phyloP scores from a whole-genome alignment of 495 filamentous ascomycete genomes.

The Aspergillus heteromorphus region DNA sequence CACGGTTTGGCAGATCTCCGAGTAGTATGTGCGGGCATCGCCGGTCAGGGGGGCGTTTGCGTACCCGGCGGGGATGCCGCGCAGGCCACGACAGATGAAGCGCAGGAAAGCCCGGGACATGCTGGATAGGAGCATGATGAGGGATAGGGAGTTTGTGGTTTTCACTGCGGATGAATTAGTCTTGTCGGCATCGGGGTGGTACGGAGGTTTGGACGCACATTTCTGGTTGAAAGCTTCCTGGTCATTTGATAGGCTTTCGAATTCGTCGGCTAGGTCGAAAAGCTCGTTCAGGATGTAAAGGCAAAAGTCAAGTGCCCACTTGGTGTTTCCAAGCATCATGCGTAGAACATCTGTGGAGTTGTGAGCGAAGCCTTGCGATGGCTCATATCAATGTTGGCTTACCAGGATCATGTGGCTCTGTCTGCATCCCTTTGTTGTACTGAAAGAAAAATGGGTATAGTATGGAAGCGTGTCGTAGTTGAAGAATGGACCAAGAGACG shows the following conservation, averaged over 20 bases:
- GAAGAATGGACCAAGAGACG: constrained; percentile 67
- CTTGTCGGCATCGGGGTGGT: constrained; percentile 8
- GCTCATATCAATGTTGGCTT: constrained; percentile 11
- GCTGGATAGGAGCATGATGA: constrained; percentile 67
- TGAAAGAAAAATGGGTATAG: constrained; percentile 59
- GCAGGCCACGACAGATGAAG: constrained; percentile 61
- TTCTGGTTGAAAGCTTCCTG: constrained; percentile 41
- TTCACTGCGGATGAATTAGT: constrained; percentile 33
- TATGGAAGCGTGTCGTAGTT: constrained; percentile 64
- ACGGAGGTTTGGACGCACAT: constrained; percentile 26
- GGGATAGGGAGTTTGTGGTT: constrained; percentile 49
- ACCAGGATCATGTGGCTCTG: constrained; percentile 62
- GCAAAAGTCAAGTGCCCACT: constrained; percentile 65
- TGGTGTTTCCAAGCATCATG: constrained; percentile 41
- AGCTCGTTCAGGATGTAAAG: constrained; percentile 64
- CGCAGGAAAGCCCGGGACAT: constrained; percentile 67
- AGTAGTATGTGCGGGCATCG: constrained; percentile 37
- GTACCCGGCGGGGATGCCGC: constrained; percentile 35
- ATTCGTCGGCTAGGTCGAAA: constrained; percentile 54
- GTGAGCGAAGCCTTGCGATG: constrained; percentile 22
- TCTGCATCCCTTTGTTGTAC: constrained; percentile 38
- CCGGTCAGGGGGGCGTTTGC: constrained; percentile 24
- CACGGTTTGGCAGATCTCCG: constrained; percentile 38
- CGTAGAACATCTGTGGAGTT: constrained; percentile 31
- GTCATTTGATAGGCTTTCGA: constrained; percentile 36